Conservation (phyloP, 371 early-diverging fungal genomes). For the Chytridium lagenaria region DNA sequence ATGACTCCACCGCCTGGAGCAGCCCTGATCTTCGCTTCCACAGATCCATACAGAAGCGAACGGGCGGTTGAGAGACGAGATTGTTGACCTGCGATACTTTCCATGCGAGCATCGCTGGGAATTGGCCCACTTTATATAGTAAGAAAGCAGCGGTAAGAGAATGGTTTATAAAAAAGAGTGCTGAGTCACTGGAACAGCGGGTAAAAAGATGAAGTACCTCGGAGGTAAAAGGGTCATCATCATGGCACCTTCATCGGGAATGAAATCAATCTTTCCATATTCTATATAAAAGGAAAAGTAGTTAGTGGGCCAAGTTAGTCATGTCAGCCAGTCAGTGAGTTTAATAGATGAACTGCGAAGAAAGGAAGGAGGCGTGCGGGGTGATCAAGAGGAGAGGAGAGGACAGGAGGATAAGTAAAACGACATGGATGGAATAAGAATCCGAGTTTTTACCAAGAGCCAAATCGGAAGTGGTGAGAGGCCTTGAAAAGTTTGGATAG, state of each 20-base stretch:
- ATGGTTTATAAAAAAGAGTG: neutral
- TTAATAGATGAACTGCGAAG: too few species aligned
- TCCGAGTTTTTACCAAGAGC: neutral
- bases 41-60: constrained; percentile 53
- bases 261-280: neutral
- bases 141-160: neutral
- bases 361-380: neutral
- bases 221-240: neutral
- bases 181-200: neutral
- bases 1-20: constrained; percentile 65
- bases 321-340: too few species aligned
- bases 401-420: neutral
- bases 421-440: neutral
- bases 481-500: neutral
- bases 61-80: constrained; percentile 11
- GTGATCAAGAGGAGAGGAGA: neutral
- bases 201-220: neutral
- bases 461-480: neutral
- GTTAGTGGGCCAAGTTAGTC: too few species aligned
- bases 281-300: neutral
- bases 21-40: constrained; percentile 59
- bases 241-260: neutral
- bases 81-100: neutral
- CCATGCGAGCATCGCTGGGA: neutral
- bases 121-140: neutral